Conservation (phyloP, 208 protist genomes). For the Trypanosoma brucei region DNA sequence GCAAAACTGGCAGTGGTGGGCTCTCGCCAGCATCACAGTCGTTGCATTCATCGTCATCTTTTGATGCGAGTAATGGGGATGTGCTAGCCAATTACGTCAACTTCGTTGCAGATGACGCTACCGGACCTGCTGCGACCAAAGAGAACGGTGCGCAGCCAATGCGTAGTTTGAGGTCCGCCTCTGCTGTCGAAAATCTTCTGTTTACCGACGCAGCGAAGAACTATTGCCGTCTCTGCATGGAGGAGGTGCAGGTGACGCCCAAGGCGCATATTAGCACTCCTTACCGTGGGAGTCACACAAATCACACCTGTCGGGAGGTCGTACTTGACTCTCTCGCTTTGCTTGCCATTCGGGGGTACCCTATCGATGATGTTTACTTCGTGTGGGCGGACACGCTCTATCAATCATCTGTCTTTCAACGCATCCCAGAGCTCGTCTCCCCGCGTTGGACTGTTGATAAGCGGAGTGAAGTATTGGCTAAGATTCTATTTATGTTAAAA, state of each 20-base stretch:
- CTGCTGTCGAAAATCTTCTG: constrained; percentile 17
- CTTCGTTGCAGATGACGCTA: constrained; percentile 44
- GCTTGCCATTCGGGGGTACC: constrained; percentile 62
- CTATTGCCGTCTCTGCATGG: constrained; percentile 61
- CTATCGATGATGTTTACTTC: constrained; percentile 54
- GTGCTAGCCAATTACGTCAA: constrained; percentile 38
- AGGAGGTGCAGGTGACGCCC: constrained; percentile 32
- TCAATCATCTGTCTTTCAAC: constrained; percentile 37
- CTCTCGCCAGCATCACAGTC: not conserved
- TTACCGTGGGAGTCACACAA: constrained; percentile 34
- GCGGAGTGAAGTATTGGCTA: constrained; percentile 36
- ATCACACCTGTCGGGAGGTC: constrained; percentile 67
- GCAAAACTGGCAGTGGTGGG: not conserved
- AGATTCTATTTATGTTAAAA: constrained; percentile 37
- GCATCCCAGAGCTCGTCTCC: constrained; percentile 32
- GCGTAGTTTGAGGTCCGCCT: constrained; percentile 18
- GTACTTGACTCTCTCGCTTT: constrained; percentile 59
- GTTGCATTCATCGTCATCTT: not conserved
- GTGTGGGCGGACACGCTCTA: constrained; percentile 70
- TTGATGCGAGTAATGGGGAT: constrained; percentile 16
- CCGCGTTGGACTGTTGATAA: constrained; percentile 46
- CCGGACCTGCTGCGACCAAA: constrained; percentile 37
- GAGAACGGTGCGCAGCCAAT: constrained; percentile 25
- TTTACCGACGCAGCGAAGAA: constrained; percentile 27
- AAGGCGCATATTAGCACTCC: constrained; percentile 38